phyloP scores from a whole-genome alignment of 2,329 filamentous ascomycete genomes.

The Aureobasidium leucospermi region DNA sequence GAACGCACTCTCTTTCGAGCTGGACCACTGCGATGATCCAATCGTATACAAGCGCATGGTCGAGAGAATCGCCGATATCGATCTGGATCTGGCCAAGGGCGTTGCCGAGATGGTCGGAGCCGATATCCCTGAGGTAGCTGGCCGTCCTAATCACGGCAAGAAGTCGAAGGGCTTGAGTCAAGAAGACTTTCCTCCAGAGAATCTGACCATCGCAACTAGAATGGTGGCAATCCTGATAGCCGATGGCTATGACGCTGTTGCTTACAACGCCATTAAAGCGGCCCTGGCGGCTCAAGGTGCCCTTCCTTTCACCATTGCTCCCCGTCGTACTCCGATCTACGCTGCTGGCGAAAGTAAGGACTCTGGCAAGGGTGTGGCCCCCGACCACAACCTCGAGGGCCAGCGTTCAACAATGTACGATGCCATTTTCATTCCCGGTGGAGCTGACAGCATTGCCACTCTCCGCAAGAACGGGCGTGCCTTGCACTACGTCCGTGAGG shows the following conservation, averaged over 20 bases:
- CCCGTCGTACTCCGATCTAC: slow-evolving; percentile 58
- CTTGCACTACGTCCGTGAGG: slow-evolving; percentile 69
- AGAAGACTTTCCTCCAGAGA: slow-evolving; percentile 55
- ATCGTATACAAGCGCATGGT: slow-evolving; percentile 66
- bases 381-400: slow-evolving; percentile 74
- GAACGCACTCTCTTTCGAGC: slow-evolving; percentile 58
- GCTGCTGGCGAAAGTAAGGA: slow-evolving; percentile 51
- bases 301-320: slow-evolving; percentile 64
- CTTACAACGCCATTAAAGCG: slow-evolving; percentile 58
- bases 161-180: slow-evolving; percentile 63
- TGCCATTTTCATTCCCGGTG: slow-evolving; percentile 68
- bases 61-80: slow-evolving; percentile 63
- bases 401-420: slow-evolving; percentile 78
- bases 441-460: slow-evolving; percentile 53
- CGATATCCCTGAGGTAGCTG: slow-evolving; percentile 47
- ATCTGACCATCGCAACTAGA: slow-evolving; percentile 62
- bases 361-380: slow-evolving; percentile 48
- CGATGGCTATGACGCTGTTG: slow-evolving; percentile 63
- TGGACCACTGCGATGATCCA: slow-evolving; percentile 76
- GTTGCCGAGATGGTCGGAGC: slow-evolving; percentile 66
- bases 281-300: slow-evolving; percentile 57
- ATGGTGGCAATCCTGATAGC: slow-evolving; percentile 69
- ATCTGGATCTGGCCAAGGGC: slow-evolving; percentile 58
- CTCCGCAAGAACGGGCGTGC: slow-evolving; percentile 65
- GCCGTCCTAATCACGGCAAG: slow-evolving; percentile 56